Percentiles rank a stretch among this genome's conserved stretches.
phyloP scores from a whole-genome alignment of 192 early-diverging fungal species.

The Umbelopsis ramanniana region DNA sequence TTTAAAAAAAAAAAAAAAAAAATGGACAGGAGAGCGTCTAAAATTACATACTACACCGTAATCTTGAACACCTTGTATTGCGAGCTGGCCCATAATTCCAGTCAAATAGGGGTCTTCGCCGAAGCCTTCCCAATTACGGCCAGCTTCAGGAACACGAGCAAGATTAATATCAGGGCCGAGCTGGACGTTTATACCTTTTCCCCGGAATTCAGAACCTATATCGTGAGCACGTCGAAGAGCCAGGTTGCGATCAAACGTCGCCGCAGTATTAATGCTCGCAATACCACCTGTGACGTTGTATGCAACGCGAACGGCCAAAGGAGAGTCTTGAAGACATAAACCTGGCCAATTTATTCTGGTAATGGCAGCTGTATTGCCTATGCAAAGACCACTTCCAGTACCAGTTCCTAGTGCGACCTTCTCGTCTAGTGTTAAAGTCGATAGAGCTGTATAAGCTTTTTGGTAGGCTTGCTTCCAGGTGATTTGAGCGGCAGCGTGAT shows the following conservation, averaged over 20 bases:
- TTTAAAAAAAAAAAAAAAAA: no score
- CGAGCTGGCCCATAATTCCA: slow-evolving; percentile 13
- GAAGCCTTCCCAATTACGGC: slow-evolving; percentile 29
- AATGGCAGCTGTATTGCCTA: slow-evolving; percentile 50
- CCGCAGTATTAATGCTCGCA: slow-evolving; percentile 60
- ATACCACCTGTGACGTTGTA: slow-evolving; percentile 46
- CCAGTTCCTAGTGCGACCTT: slow-evolving; percentile 53
- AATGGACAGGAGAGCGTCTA: background rate
- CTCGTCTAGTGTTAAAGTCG: slow-evolving; percentile 38
- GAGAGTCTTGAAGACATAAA: slow-evolving; percentile 57
- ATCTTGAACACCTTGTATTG: slow-evolving; percentile 26
- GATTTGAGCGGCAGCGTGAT: background rate
- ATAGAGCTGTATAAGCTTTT: slow-evolving; percentile 20
- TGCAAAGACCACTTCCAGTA: slow-evolving; percentile 43
- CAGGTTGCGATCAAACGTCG: slow-evolving; percentile 59
- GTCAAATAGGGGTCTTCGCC: slow-evolving; percentile 34
- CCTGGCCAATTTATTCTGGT: slow-evolving; percentile 43
- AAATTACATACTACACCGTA: slow-evolving; percentile 24
- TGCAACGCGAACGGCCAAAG: slow-evolving; percentile 46
- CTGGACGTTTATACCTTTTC: slow-evolving; percentile 59
- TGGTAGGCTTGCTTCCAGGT: slow-evolving; percentile 2
- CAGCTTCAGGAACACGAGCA: slow-evolving; percentile 26
- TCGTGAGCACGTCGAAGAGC: slow-evolving; percentile 49
- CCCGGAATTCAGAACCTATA: slow-evolving; percentile 59
- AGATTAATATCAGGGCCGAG: slow-evolving; percentile 51